A percentile compares a stretch with the other conserved stretches of the same genome.
These are phyloP conservation scores for Verticillium isaacii DNA, from an alignment of 2,329 filamentous ascomycete species.

Conservation along the genomic window DNA sequence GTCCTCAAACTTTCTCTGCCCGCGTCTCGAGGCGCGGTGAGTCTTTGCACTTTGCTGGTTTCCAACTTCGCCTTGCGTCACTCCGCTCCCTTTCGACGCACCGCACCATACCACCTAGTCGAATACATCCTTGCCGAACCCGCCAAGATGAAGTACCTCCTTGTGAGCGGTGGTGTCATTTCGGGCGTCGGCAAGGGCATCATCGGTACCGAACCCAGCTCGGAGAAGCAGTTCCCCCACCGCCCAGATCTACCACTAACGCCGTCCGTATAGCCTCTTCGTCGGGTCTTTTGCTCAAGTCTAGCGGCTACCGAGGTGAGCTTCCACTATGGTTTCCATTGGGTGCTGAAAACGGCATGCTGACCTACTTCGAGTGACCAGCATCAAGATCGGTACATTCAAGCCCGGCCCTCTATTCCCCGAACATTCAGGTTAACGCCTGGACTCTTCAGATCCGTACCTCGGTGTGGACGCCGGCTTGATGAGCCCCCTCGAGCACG, in stretches of 20 bases:
- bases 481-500: slow-evolving; percentile 25
- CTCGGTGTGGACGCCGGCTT: slow-evolving; percentile 5
- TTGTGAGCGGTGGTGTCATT: slow-evolving; percentile 37
- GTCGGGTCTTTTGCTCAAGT: slow-evolving; percentile 48
- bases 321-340: too few relatives aligned
- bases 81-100: neutral
- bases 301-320: neutral
- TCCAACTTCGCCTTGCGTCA: neutral
- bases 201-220: slow-evolving; percentile 29
- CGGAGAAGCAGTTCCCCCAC: neutral
- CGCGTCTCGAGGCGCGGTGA: neutral
- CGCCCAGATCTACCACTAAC: neutral
- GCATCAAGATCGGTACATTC: neutral
- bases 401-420: neutral
- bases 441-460: neutral
- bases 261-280: slow-evolving; percentile 54
- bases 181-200: slow-evolving; percentile 60
- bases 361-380: neutral
- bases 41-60: neutral
- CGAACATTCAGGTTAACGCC: neutral
- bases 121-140: neutral
- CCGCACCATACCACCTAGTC: neutral
- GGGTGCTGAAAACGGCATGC: neutral
- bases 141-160: neutral
- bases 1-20: neutral